Conservation (phyloP, 164 flowering plant genomes). For the Amborella trichopoda region DNA sequence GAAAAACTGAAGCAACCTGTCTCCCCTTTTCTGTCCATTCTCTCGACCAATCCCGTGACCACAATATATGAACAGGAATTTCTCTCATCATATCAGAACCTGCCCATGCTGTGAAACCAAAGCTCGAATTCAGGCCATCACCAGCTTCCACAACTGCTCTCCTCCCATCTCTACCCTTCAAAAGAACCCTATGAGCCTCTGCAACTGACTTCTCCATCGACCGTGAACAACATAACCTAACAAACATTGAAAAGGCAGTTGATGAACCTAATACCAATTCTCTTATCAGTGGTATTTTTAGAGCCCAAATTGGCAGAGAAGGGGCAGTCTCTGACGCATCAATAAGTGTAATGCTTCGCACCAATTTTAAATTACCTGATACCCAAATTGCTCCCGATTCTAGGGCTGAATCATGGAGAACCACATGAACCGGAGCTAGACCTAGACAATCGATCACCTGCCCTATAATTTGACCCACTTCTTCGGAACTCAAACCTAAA, state of each 20-base stretch:
- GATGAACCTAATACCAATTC: conserved; percentile 44
- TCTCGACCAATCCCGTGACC: conserved; percentile 64
- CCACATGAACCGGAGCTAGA: conserved; percentile 72
- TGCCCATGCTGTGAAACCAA: conserved; percentile 75
- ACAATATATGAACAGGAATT: conserved; percentile 65
- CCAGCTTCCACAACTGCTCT: conserved; percentile 45
- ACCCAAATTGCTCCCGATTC: conserved; percentile 57
- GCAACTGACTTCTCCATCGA: conserved; percentile 19
- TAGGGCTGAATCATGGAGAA: conserved; percentile 75
- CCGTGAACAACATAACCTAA: conserved; percentile 43
- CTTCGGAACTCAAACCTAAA: conserved; percentile 42
- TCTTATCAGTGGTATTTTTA: conserved; percentile 46
- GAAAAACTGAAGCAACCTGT: conserved; percentile 44
- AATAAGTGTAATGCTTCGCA: conserved; percentile 63
- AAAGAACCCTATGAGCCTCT: conserved; percentile 59
- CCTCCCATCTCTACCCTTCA: conserved; percentile 60
- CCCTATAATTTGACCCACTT: conserved; percentile 55
- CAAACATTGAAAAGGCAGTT: conserved; percentile 23
- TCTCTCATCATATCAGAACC: conserved; percentile 35
- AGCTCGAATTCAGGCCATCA: conserved; percentile 57
- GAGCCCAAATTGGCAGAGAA: conserved; percentile 58
- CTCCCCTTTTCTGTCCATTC: conserved; percentile 67
- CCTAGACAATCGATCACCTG: conserved; percentile 62
- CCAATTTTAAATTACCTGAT: conserved; percentile 24
- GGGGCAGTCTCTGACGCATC: conserved; percentile 40